Base-by-base conservation (phyloP, 805 yeast genomes). In the Yamadazyma sp. region DNA sequence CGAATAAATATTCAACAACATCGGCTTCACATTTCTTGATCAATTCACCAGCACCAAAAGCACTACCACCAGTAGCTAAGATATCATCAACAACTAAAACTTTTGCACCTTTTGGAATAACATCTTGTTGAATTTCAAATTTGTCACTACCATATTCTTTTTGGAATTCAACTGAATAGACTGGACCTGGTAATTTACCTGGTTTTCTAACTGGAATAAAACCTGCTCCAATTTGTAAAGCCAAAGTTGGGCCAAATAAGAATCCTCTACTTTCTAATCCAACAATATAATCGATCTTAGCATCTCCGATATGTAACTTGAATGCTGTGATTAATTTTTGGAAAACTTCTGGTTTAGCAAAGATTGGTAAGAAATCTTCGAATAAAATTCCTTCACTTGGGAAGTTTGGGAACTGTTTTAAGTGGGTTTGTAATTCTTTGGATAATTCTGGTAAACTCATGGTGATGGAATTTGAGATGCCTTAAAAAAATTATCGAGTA, bases 261-360 rank as follows among this genome's bases (percentile, higher is more conserved):
- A 93, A 93, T 3, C 99, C 99, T 63, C 99, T 82, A 32, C 97
- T 85, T 63, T 93, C 99, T 47, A 93, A 75, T 30, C 98, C 99
- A 33, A 93, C 87, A 42, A 93, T 73, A 56, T 83, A 91, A 56
- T 93, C 97, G 44, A 94, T 78, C 47, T 80, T 76, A 43, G 70
- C 68, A 41, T 69, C 69, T 40, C 79, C 77, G 39, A 93, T 56
- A 55, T 87, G 94, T 36, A 76, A 54, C 61, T 82, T 77, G 68
- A 91, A 84, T 12, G 95, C 95, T 47, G 75, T 77, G 30, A 93
- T 69, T 39, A 93, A 71, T 55, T 84, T 82, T 55, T 82, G 81
- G 74, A 93, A 93, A 38, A 85, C 66, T 30, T 66, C 71, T 34
- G 98, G 96, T 47, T 76, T 68, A 58, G 84, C 76, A 74, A 93